A percentile compares a stretch with the other conserved stretches of the same genome.
Evolutionary conservation across 2,329 filamentous ascomycete genomes (phyloP).

Genomic region (Nemania sp.): DNA sequence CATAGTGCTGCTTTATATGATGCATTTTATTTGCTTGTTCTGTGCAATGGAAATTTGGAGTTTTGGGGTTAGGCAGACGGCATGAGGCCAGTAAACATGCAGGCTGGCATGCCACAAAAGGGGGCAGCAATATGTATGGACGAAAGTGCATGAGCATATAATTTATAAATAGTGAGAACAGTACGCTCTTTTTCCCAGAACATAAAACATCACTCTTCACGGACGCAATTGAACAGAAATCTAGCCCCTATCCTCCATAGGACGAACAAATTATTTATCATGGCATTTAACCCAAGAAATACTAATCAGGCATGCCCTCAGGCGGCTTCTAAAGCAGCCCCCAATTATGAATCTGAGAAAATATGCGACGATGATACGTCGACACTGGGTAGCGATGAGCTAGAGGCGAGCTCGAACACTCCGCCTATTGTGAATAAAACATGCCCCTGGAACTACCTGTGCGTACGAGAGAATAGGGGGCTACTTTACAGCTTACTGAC

Average conservation of each 20-base stretch:
- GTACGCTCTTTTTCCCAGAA: not conserved
- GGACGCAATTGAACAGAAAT: not conserved
- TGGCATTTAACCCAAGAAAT: not conserved
- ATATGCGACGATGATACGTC: conserved; percentile 25
- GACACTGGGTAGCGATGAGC: conserved; percentile 11
- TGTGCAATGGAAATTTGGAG: too few species aligned
- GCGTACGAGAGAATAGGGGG: not conserved
- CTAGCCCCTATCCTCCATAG: not conserved
- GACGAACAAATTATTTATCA: not conserved
- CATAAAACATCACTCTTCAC: not conserved
- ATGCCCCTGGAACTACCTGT: conserved; percentile 11
- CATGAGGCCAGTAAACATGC: too few species aligned
- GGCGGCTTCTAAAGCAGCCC: not conserved
- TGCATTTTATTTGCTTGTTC: too few species aligned
- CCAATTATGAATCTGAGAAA: not conserved
- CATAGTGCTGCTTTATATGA: too few species aligned
- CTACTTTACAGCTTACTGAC: not conserved
- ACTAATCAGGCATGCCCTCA: not conserved
- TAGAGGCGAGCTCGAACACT: not conserved
- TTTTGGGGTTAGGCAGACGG: too few species aligned
- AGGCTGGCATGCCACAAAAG: too few species aligned
- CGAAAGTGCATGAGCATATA: not conserved
- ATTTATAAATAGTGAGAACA: not conserved
- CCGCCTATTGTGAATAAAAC: not conserved
- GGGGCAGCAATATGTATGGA: too few species aligned